Percentiles rank a stretch among this genome's conserved stretches.
Conservation (phyloP, 148 eudicot genomes). For the Agrostemma githago region DNA sequence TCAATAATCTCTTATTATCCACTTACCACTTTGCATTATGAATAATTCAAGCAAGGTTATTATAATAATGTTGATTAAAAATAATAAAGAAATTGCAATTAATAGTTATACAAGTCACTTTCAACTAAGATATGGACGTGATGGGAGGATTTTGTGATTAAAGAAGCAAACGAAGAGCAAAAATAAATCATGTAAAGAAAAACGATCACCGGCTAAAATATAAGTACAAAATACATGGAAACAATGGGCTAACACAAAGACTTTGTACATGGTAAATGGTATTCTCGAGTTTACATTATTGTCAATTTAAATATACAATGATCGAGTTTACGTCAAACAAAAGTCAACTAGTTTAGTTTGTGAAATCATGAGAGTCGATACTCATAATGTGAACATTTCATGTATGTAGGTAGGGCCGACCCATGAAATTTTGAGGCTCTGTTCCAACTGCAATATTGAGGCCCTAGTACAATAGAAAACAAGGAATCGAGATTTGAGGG, state of each 20-base stretch:
- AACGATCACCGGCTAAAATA: background rate
- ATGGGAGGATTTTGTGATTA: conserved; percentile 1
- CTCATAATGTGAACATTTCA: too few relatives aligned
- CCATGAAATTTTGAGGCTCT: too few relatives aligned
- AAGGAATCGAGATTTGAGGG: too few relatives aligned
- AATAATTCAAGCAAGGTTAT: conserved; percentile 3
- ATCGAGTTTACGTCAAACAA: background rate
- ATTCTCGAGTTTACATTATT: background rate
- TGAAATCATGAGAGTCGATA: too few relatives aligned
- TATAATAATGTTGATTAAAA: background rate
- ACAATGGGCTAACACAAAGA: background rate
- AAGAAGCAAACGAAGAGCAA: background rate
- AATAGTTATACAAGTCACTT: conserved; percentile 2
- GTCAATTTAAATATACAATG: background rate
- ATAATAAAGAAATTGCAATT: background rate
- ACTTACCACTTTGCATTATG: background rate
- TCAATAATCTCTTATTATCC: too few relatives aligned
- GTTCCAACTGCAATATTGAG: too few relatives aligned
- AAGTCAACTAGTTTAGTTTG: background rate
- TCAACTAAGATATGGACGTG: conserved; percentile 16
- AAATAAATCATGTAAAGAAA: background rate
- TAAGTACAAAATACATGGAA: background rate
- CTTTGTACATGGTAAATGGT: conserved; percentile 7
- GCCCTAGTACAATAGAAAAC: too few relatives aligned
- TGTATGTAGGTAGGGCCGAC: too few relatives aligned